Evolutionary conservation across 2,329 filamentous ascomycete genomes (phyloP), one percentile per base, ranked within the genome.

Genomic region (Malbranchea cinnamomea): DNA sequence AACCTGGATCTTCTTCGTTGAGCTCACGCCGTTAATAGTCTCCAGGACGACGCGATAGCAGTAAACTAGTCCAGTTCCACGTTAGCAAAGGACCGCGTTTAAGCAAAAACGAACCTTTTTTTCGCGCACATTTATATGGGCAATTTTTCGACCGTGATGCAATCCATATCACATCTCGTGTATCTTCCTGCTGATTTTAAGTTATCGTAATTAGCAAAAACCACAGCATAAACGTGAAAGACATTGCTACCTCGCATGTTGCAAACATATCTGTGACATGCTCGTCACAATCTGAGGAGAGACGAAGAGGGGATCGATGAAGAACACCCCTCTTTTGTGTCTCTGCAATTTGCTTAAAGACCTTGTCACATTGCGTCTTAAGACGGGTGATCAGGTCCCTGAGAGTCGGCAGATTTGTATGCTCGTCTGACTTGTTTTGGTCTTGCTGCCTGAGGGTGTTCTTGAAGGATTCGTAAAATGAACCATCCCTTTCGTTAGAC

Each of bases 291-390:
- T 54, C 48, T 4, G 53, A 35, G 47, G 68, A 46, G 41, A 68
- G 41, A 57, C 59, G 39, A 46, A 67, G 37, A 3, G 66, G 56
- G 18, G 64, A 63, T 3, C 75, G 75, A 41, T 82, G 75, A 4
- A 74, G 59, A 7, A 84, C 75, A 33, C 72, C 76, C 32, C 74
- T 60, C 43, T 71, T 65, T 53, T 83, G 68, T 5, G 75, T 69
- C 51, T 77, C 69, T 37, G 81, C 73, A 47, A 84, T 73, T 35
- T 74, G 63, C 31, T 68, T 53, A 43, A 83, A 80, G 2, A 82
- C 63, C 5, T 53, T 53, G n/a, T 62, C 63, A 6, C 74, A 70
- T 43, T 74, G 71, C 3, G 52, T 50, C 0, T 63, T 60, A 10
- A 82, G 54, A 33, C 72, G 67, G 7, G 62, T 59, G 8, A 71